Evolutionary conservation across 495 filamentous ascomycete genomes (phyloP).

Genomic region (Lasiosphaeria hispida): DNA sequence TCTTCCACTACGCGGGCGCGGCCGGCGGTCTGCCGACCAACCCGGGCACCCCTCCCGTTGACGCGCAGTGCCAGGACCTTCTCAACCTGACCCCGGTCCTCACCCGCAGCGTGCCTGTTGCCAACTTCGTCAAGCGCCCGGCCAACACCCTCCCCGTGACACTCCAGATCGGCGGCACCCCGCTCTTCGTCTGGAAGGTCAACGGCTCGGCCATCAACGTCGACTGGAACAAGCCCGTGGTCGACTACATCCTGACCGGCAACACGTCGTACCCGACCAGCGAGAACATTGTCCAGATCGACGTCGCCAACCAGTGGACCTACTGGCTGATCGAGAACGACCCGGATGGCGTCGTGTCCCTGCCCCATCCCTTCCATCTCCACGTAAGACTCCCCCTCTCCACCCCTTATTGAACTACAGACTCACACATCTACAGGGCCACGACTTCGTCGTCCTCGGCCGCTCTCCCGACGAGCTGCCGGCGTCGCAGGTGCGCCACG

Average conservation of each 20-base stretch:
- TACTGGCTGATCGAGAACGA: slow-evolving; percentile 54
- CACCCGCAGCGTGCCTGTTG: slow-evolving; percentile 24
- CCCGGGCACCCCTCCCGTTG: slow-evolving; percentile 23
- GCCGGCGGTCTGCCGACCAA: slow-evolving; percentile 29
- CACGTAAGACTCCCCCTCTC: slow-evolving; percentile 19
- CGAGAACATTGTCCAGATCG: slow-evolving; percentile 39
- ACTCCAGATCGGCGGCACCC: slow-evolving; percentile 20
- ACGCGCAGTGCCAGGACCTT: slow-evolving; percentile 33
- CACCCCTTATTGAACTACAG: neutral
- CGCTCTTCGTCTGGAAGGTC: slow-evolving; percentile 42
- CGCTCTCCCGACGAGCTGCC: slow-evolving; percentile 27
- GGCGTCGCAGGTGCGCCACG: slow-evolving; percentile 16
- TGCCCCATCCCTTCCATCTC: slow-evolving; percentile 48
- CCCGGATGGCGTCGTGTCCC: slow-evolving; percentile 35
- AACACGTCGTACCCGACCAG: slow-evolving; percentile 36
- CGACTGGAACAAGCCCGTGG: slow-evolving; percentile 42
- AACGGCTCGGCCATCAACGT: slow-evolving; percentile 40
- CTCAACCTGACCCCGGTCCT: slow-evolving; percentile 35
- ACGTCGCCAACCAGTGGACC: slow-evolving; percentile 43
- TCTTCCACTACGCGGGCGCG: slow-evolving; percentile 38
- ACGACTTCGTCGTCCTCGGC: slow-evolving; percentile 60
- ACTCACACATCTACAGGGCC: slow-evolving; percentile 50
- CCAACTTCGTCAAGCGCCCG: slow-evolving; percentile 22
- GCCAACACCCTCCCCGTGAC: slow-evolving; percentile 32
- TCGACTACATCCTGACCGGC: slow-evolving; percentile 35